Percentiles rank a stretch among this genome's conserved stretches.
These are phyloP conservation scores for Scheffersomyces insectosa DNA, from an alignment of 1,139 yeast species.

Conservation along the genomic window DNA sequence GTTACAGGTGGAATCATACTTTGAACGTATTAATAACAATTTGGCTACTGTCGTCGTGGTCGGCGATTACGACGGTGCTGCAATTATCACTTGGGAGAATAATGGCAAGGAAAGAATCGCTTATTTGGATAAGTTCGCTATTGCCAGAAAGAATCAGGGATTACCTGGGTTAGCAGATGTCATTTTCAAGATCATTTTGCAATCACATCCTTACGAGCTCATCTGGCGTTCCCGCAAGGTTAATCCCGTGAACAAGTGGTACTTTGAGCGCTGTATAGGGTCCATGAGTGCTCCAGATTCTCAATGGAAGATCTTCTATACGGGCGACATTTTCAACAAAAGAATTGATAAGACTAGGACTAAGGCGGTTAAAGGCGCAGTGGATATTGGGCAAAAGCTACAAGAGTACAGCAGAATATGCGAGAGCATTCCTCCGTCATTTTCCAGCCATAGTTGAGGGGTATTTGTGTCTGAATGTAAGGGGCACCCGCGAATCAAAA, in stretches of 20 bases:
- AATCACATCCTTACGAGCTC: slow-evolving; percentile 69
- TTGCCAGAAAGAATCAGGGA: slow-evolving; percentile 79
- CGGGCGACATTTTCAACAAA: slow-evolving; percentile 52
- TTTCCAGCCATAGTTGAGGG: slow-evolving; percentile 5
- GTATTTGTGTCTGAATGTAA: no score
- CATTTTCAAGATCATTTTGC: slow-evolving; percentile 76
- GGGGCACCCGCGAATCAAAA: no score
- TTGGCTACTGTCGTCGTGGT: slow-evolving; percentile 80
- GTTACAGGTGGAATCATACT: slow-evolving; percentile 65
- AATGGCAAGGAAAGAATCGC: slow-evolving; percentile 43
- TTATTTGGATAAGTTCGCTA: slow-evolving; percentile 92
- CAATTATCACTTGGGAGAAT: slow-evolving; percentile 80
- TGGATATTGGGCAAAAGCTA: slow-evolving; percentile 32
- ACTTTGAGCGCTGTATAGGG: slow-evolving; percentile 87
- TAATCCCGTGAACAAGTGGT: slow-evolving; percentile 97
- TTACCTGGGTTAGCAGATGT: slow-evolving; percentile 92
- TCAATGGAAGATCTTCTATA: slow-evolving; percentile 70
- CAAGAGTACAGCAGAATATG: slow-evolving; percentile 30
- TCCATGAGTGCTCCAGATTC: slow-evolving; percentile 54
- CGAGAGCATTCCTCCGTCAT: slow-evolving; percentile 37
- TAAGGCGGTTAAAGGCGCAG: slow-evolving; percentile 12
- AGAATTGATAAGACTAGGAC: slow-evolving; percentile 27
- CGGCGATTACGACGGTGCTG: slow-evolving; percentile 96
- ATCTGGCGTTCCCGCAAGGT: slow-evolving; percentile 85
- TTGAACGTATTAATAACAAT: slow-evolving; percentile 59